phyloP scores from a whole-genome alignment of 1,284 basidiomycete species.

The Exsudoporus floridanus region DNA sequence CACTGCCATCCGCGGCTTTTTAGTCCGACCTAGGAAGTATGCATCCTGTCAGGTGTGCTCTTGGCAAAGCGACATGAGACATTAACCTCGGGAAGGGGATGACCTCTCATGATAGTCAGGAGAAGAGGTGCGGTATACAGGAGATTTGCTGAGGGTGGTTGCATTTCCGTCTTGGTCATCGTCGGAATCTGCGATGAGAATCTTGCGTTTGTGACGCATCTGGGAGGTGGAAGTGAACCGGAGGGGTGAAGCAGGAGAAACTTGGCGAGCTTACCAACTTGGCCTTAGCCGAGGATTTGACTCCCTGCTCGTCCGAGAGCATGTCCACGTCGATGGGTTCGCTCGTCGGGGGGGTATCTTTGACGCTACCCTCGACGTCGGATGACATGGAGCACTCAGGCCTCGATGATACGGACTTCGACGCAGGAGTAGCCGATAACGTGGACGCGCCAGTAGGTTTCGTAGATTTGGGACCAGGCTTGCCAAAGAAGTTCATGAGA shows the following conservation, averaged over 20 bases:
- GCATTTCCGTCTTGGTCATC: slow-evolving; percentile 51
- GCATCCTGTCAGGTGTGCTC: slow-evolving; percentile 12
- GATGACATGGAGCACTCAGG: slow-evolving; percentile 40
- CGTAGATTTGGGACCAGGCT: slow-evolving; percentile 34
- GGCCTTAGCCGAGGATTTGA: slow-evolving; percentile 22
- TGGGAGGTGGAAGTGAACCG: slow-evolving; percentile 12
- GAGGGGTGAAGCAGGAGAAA: not conserved
- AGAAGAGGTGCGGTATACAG: slow-evolving; percentile 28
- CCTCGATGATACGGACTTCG: slow-evolving; percentile 31
- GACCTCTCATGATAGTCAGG: slow-evolving; percentile 23
- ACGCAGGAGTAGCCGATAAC: slow-evolving; percentile 39
- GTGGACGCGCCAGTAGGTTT: slow-evolving; percentile 24
- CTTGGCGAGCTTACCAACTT: slow-evolving; percentile 15
- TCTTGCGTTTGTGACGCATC: slow-evolving; percentile 61
- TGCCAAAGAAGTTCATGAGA: slow-evolving; percentile 67
- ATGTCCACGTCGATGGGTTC: slow-evolving; percentile 74
- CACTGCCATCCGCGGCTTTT: slow-evolving; percentile 53
- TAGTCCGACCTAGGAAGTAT: slow-evolving; percentile 36
- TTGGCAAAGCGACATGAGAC: slow-evolving; percentile 16
- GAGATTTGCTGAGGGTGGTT: slow-evolving; percentile 12
- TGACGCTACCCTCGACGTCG: slow-evolving; percentile 45
- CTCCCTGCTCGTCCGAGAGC: slow-evolving; percentile 49
- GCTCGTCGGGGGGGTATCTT: slow-evolving; percentile 70
- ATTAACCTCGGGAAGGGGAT: slow-evolving; percentile 32
- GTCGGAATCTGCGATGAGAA: slow-evolving; percentile 67